These are phyloP conservation scores for Aspergillus sp. DNA, from an alignment of 2,329 filamentous ascomycete genomes.

Conservation along the genomic window DNA sequence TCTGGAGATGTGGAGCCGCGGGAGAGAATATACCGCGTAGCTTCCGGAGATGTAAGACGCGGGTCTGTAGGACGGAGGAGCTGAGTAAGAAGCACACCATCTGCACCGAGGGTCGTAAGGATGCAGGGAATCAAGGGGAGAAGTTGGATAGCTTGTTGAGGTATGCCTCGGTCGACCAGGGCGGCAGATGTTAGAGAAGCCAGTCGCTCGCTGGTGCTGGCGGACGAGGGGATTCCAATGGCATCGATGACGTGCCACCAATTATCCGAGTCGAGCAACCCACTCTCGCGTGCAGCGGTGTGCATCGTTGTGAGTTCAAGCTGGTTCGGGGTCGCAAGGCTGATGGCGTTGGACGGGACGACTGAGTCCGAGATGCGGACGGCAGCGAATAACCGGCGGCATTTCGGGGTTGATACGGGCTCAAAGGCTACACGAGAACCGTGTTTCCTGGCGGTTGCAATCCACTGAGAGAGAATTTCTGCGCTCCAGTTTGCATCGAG, in stretches of 20 bases:
- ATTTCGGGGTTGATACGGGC: slow-evolving; percentile 78
- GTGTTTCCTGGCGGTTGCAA: slow-evolving; percentile 51
- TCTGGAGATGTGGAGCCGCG: slow-evolving; percentile 47
- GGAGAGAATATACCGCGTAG: slow-evolving; percentile 63
- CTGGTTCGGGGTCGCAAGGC: slow-evolving; percentile 73
- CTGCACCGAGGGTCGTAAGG: slow-evolving; percentile 69
- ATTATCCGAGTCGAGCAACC: slow-evolving; percentile 57
- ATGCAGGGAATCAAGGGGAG: slow-evolving; percentile 82
- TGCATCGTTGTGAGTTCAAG: slow-evolving; percentile 78
- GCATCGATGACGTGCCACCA: slow-evolving; percentile 80
- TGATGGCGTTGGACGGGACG: slow-evolving; percentile 58
- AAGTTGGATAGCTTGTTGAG: slow-evolving; percentile 74
- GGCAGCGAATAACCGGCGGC: slow-evolving; percentile 55
- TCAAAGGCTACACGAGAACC: slow-evolving; percentile 66
- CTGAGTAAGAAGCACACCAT: slow-evolving; percentile 67
- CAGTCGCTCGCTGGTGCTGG: slow-evolving; percentile 62
- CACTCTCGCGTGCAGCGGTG: slow-evolving; percentile 55
- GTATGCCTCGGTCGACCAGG: slow-evolving; percentile 71
- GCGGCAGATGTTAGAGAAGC: slow-evolving; percentile 56
- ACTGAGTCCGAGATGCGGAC: slow-evolving; percentile 24
- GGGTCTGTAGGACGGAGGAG: slow-evolving; percentile 61
- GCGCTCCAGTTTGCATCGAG: slow-evolving; percentile 81
- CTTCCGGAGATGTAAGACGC: slow-evolving; percentile 54
- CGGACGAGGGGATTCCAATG: slow-evolving; percentile 57
- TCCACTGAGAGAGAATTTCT: slow-evolving; percentile 58